Conservation (phyloP, 2,329 filamentous ascomycete genomes). For the Juglanconis oblonga region DNA sequence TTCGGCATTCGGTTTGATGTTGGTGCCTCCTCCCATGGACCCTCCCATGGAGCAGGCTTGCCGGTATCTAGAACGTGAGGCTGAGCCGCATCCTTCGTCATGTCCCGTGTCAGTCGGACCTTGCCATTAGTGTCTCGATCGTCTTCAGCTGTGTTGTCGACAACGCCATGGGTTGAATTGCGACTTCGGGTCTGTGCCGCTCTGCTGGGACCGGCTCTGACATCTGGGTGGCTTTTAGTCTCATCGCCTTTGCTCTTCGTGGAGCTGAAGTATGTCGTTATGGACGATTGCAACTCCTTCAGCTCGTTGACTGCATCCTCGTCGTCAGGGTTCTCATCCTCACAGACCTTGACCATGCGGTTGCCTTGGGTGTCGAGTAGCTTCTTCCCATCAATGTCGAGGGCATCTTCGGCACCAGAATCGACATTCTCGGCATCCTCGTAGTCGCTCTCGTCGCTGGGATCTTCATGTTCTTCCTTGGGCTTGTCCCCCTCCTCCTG, state of each 20-base stretch:
- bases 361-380: conserved; percentile 65
- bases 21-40: no score
- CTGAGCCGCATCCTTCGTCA: neutral
- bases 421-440: conserved; percentile 41
- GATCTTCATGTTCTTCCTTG: conserved; percentile 30
- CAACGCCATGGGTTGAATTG: neutral
- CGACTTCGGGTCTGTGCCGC: neutral
- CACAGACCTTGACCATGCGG: conserved; percentile 71
- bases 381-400: conserved; percentile 63
- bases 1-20: neutral
- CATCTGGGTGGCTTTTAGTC: neutral
- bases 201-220: neutral
- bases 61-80: neutral
- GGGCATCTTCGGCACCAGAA: conserved; percentile 46
- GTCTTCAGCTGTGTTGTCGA: neutral
- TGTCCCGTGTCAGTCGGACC: neutral
- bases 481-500: conserved; percentile 37
- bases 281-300: conserved; percentile 57
- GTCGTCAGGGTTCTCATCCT: conserved; percentile 61
- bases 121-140: neutral
- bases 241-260: conserved; percentile 3
- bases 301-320: conserved; percentile 60
- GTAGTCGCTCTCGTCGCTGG: conserved; percentile 42
- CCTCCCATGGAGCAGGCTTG: neutral
- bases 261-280: conserved; percentile 9